Evolutionary conservation across 768 basidiomycete genomes (phyloP), one percentile per base, ranked within the genome.

Genomic region (Macrocybe gigantea): DNA sequence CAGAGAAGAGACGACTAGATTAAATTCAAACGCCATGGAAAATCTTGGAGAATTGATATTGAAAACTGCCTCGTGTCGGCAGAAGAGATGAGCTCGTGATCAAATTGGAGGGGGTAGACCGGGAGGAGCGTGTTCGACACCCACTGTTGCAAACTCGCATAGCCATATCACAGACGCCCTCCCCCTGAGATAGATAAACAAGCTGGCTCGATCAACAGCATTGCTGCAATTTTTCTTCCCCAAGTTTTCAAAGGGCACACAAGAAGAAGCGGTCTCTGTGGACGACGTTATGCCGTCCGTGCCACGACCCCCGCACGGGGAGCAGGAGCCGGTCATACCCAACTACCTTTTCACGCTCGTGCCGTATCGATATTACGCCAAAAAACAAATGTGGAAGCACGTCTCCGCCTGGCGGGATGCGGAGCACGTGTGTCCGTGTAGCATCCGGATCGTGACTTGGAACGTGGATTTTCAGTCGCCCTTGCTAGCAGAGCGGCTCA

Each of bases 361-460:
- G 38, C 60, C 68, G 14, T 77, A 70, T 54, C 70, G 69, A 13
- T 78, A 64, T 58, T 67, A 71, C 41, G 51, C 56, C 22, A 61
- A 63, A 42, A 70, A 68, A 49, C 58, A 62, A 31, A 59, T 55
- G 5, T 79, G 78, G 78, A 75, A 75, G 53, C 75, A 78, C 46
- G 46, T 71, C 44, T 59, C 66, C 7, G 60, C 66, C 44, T 66
- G 66, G 46, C 64, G 65, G n/a, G 56, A 59, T 49, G 50, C 50
- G 30, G 56, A 57, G 13, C 55, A 53, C 36, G 50, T 53, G 33
- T 58, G 57, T 47, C 49, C 55, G 42, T 60, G 70, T 30, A 66
- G 66, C 33, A 56, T 88, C 42, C 70, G 70, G 48, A 60, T 90
- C 42, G 61, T 89, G 51, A 80, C 84, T 30, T 90, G 87, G 87